Evolutionary conservation across 805 yeast genomes (phyloP).

Genomic region (Candida arabinofermentans): DNA sequence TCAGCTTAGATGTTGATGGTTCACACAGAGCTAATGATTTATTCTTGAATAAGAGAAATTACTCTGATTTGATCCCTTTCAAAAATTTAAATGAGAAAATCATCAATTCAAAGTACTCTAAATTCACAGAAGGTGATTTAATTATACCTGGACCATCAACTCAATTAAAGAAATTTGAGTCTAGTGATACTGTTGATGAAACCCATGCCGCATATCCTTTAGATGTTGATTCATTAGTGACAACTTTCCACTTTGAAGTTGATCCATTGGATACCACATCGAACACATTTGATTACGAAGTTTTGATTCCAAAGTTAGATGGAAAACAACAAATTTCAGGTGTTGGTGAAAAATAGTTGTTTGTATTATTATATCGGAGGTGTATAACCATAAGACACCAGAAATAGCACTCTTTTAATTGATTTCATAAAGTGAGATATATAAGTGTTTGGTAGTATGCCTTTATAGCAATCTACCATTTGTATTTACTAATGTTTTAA

Average conservation of each 20-base stretch:
- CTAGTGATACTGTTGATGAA: slow-evolving; percentile 7
- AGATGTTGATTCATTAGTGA: slow-evolving; percentile 52
- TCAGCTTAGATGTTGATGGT: slow-evolving; percentile 57
- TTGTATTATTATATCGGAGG: neutral
- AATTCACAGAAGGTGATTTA: slow-evolving; percentile 20
- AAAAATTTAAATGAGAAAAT: slow-evolving; percentile 28
- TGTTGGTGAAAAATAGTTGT: slow-evolving; percentile 7
- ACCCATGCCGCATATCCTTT: slow-evolving; percentile 47
- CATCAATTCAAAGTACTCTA: slow-evolving; percentile 7
- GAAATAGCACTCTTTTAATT: no score
- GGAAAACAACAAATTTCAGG: slow-evolving; percentile 7
- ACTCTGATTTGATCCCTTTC: slow-evolving; percentile 62
- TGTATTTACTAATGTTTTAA: no score
- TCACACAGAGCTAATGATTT: slow-evolving; percentile 38
- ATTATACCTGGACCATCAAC: slow-evolving; percentile 42
- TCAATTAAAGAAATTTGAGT: slow-evolving; percentile 11
- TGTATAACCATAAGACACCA: no score
- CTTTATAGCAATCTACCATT: no score
- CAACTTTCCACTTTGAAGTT: slow-evolving; percentile 71
- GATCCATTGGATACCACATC: slow-evolving; percentile 46
- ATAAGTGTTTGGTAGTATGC: no score
- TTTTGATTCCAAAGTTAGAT: slow-evolving; percentile 55
- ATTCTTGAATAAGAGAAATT: slow-evolving; percentile 64
- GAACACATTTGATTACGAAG: slow-evolving; percentile 59
- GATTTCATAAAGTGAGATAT: no score